A percentile compares a stretch with the other conserved stretches of the same genome.
Conservation (phyloP, 1,284 basidiomycete genomes). For the Volvariella surrecta region DNA sequence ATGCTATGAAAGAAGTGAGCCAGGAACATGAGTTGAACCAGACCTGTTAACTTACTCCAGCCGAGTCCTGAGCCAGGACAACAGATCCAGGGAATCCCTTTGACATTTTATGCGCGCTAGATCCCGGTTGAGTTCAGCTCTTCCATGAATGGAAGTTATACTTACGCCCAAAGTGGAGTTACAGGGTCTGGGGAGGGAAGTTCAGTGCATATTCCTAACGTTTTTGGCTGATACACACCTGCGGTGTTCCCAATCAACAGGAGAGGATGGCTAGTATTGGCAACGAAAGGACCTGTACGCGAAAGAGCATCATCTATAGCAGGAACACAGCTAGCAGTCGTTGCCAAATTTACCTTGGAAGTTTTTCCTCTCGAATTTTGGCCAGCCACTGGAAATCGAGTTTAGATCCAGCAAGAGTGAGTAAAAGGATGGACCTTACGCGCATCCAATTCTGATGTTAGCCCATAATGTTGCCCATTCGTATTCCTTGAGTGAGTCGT, state of each 20-base stretch:
- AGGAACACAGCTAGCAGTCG: neutral
- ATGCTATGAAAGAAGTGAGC: constrained; percentile 21
- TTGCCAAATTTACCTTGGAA: constrained; percentile 25
- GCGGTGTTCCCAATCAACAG: constrained; percentile 31
- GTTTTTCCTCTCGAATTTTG: constrained; percentile 19
- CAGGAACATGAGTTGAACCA: constrained; percentile 1
- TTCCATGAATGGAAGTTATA: constrained; percentile 1
- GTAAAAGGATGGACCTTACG: constrained; percentile 15
- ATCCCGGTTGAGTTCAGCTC: neutral
- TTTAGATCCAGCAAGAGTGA: neutral
- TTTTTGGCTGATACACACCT: constrained; percentile 16
- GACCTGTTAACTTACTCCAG: constrained; percentile 23
- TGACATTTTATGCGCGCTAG: constrained; percentile 31
- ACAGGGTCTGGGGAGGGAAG: constrained; percentile 25
- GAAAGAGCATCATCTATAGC: neutral
- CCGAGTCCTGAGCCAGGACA: constrained; percentile 33
- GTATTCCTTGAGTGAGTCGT: constrained; percentile 16
- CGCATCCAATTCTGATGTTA: constrained; percentile 18
- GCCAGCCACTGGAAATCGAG: constrained; percentile 21
- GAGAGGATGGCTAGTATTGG: constrained; percentile 28
- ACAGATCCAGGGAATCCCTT: constrained; percentile 25
- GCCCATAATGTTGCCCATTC: constrained; percentile 25
- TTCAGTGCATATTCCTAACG: neutral
- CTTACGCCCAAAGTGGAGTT: constrained; percentile 24
- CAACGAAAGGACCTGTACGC: constrained; percentile 22